Conservation (phyloP, 176 grass and related monocot genomes). For the Carex pumila region DNA sequence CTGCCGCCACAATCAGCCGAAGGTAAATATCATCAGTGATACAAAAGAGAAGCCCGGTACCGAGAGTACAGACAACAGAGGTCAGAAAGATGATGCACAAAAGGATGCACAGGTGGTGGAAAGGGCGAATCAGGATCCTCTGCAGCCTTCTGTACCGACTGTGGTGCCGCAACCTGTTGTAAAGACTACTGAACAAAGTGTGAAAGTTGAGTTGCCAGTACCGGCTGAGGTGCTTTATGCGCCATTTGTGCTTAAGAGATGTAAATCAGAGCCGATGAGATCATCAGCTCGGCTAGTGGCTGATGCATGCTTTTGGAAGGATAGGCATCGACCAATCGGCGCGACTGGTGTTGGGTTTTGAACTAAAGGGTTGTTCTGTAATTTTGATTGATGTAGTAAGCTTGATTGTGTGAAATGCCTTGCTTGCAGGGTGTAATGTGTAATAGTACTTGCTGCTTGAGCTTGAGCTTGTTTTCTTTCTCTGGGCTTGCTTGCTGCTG, state of each 20-base stretch:
- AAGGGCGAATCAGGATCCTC: slow-evolving; percentile 1
- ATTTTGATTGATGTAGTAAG: slow-evolving; percentile 13
- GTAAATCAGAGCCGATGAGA: slow-evolving; percentile 87
- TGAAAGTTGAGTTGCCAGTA: slow-evolving; percentile 28
- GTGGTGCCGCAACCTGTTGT: neutral
- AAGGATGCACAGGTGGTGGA: slow-evolving; percentile 5
- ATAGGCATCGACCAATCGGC: slow-evolving; percentile 69
- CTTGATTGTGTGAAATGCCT: slow-evolving; percentile 31
- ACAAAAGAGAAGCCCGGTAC: slow-evolving; percentile 2
- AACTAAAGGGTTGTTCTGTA: slow-evolving; percentile 8
- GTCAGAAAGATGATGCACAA: slow-evolving; percentile 19
- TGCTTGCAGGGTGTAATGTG: slow-evolving; percentile 32
- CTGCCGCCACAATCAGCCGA: slow-evolving; percentile 32
- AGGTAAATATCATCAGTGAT: slow-evolving; percentile 6
- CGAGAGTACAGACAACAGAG: neutral
- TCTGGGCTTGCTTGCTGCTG: slow-evolving; percentile 32
- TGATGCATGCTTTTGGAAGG: slow-evolving; percentile 94
- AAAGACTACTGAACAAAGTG: slow-evolving; percentile 39
- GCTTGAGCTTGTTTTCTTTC: slow-evolving; percentile 19
- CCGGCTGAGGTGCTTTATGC: slow-evolving; percentile 33
- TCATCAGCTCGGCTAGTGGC: slow-evolving; percentile 57
- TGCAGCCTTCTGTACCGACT: neutral
- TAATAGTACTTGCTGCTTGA: slow-evolving; percentile 33
- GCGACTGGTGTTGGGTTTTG: slow-evolving; percentile 72
- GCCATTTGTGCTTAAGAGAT: slow-evolving; percentile 77